Conservation (phyloP, 768 basidiomycete genomes). For the Naematelia aurantialba region DNA sequence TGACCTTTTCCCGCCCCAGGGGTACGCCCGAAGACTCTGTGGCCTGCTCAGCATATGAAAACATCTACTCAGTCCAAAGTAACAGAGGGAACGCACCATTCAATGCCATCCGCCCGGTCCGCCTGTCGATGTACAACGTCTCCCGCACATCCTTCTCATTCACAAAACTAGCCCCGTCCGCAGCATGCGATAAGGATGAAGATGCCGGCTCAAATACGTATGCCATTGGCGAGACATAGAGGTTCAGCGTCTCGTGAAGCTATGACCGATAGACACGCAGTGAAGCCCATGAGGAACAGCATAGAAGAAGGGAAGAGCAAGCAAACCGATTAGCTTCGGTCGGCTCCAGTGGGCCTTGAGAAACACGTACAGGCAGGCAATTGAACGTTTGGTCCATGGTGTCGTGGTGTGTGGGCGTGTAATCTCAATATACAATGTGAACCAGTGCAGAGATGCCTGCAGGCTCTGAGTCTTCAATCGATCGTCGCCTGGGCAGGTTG, state of each 20-base stretch:
- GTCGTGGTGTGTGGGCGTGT: no score
- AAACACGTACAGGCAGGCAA: conserved; percentile 21
- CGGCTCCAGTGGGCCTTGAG: neutral
- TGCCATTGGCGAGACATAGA: conserved; percentile 43
- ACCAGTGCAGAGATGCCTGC: no score
- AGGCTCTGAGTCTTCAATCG: no score
- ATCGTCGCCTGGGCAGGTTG: no score
- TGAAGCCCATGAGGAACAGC: no score
- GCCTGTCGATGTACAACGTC: conserved; percentile 51
- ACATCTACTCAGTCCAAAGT: neutral
- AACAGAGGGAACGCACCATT: conserved; percentile 45
- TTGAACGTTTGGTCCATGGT: conserved; percentile 11
- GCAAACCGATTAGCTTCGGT: neutral
- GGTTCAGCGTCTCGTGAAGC: conserved; percentile 50
- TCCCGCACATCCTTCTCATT: conserved; percentile 47
- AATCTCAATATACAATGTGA: neutral
- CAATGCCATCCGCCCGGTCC: conserved; percentile 49
- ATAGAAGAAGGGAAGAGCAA: neutral
- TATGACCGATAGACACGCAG: no score
- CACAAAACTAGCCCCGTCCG: conserved; percentile 17
- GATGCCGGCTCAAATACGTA: conserved; percentile 44
- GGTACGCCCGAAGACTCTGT: conserved; percentile 30
- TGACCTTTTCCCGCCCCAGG: conserved; percentile 48
- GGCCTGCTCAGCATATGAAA: neutral
- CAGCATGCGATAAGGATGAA: conserved; percentile 16